phyloP scores from a whole-genome alignment of 305 asterid species.

The Fraxinus baroniana region DNA sequence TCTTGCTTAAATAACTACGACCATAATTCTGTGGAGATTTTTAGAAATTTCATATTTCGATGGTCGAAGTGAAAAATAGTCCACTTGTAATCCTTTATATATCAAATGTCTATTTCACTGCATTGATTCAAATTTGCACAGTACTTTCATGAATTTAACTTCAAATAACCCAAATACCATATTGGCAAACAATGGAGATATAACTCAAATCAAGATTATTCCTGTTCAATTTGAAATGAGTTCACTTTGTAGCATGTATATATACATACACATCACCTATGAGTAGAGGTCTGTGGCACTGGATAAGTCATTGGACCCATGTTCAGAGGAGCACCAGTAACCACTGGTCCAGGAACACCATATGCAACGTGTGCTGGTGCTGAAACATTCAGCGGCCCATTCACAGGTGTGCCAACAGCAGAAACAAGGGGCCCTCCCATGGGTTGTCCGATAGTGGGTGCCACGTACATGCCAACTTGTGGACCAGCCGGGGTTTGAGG shows the following conservation, averaged over 20 bases:
- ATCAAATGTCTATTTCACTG: not conserved
- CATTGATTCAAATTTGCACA: constrained; percentile 1
- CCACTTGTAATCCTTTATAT: not conserved
- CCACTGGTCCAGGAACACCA: constrained; percentile 44
- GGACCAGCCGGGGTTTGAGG: constrained; percentile 32
- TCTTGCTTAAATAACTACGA: not conserved
- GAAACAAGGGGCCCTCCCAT: constrained; percentile 67
- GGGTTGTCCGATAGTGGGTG: constrained; percentile 66
- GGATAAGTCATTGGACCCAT: constrained; percentile 44
- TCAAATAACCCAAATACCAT: not conserved
- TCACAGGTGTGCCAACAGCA: constrained; percentile 60
- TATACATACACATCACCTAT: not conserved
- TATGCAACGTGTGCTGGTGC: constrained; percentile 48
- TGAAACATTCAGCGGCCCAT: constrained; percentile 44
- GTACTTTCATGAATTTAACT: not conserved
- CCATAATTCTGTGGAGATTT: not conserved
- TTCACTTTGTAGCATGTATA: not conserved
- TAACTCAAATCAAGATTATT: not conserved
- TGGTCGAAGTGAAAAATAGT: not conserved
- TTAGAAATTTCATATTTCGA: not conserved
- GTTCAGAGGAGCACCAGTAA: constrained; percentile 43
- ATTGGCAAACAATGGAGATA: not conserved
- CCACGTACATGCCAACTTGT: constrained; percentile 47
- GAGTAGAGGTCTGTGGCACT: constrained; percentile 25
- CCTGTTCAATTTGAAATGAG: not conserved